Percentiles rank a stretch among this genome's conserved stretches.
phyloP scores from a whole-genome alignment of 2,329 filamentous ascomycete species.

The Curvularia hawaiiensis region DNA sequence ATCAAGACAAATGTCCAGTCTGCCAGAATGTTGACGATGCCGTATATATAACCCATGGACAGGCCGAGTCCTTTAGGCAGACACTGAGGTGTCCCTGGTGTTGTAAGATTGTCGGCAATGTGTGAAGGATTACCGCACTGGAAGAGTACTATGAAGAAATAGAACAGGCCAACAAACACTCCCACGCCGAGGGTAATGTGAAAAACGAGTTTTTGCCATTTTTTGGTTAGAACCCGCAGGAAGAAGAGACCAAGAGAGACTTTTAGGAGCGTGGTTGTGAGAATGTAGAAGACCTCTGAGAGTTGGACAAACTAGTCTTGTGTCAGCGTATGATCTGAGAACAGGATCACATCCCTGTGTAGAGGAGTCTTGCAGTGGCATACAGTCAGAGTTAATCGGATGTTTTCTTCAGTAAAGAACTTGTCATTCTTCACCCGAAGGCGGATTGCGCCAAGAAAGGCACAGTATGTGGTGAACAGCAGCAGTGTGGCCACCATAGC shows the following conservation, averaged over 20 bases:
- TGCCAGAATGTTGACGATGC: constrained; percentile 38
- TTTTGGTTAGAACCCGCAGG: constrained; percentile 39
- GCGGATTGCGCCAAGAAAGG: constrained; percentile 33
- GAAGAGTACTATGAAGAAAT: constrained; percentile 37
- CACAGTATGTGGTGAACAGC: constrained; percentile 37
- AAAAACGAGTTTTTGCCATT: constrained; percentile 33
- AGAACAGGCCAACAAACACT: constrained; percentile 33
- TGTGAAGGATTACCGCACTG: constrained; percentile 38
- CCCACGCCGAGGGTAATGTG: constrained; percentile 5
- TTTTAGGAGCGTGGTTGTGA: constrained; percentile 57
- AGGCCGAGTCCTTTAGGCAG: constrained; percentile 31
- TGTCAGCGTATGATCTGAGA: constrained; percentile 4
- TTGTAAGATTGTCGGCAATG: constrained; percentile 28
- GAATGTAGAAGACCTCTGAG: constrained; percentile 58
- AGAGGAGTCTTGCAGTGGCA: background rate
- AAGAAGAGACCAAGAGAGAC: constrained; percentile 46
- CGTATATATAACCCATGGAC: constrained; percentile 39
- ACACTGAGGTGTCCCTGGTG: constrained; percentile 22
- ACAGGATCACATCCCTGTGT: background rate
- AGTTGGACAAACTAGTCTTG: constrained; percentile 36
- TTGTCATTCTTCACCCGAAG: constrained; percentile 13
- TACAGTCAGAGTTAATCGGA: constrained; percentile 30
- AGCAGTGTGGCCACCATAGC: constrained; percentile 37
- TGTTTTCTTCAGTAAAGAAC: constrained; percentile 19
- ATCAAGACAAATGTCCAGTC: constrained; percentile 46